These are phyloP conservation scores for Lumnitzera littorea DNA, from an alignment of 345 rosid species.

Conservation along the genomic window DNA sequence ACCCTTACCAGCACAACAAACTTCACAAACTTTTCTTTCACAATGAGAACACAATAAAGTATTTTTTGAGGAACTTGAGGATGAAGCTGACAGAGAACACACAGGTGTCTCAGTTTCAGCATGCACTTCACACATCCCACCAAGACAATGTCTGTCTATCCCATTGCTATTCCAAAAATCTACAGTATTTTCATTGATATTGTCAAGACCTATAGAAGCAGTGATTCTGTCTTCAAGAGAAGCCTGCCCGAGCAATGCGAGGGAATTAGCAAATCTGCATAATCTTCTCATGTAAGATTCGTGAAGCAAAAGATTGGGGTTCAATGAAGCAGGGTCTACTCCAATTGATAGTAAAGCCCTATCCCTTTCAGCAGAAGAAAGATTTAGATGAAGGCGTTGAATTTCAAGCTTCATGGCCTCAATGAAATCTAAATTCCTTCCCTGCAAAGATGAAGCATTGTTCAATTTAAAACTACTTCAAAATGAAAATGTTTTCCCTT, in stretches of 20 bases:
- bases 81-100: slow-evolving; percentile 25
- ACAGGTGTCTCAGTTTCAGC: slow-evolving; percentile 43
- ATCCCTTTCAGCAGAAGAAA: slow-evolving; percentile 97
- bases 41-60: slow-evolving; percentile 61
- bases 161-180: slow-evolving; percentile 80
- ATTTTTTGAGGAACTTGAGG: slow-evolving; percentile 32
- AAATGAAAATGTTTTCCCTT: neutral
- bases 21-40: slow-evolving; percentile 64
- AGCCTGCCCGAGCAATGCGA: slow-evolving; percentile 81
- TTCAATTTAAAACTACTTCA: neutral
- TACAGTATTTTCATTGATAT: slow-evolving; percentile 39
- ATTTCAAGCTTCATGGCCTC: slow-evolving; percentile 92
- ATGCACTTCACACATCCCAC: slow-evolving; percentile 58
- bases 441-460: slow-evolving; percentile 34
- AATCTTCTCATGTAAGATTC: slow-evolving; percentile 67
- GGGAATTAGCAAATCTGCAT: slow-evolving; percentile 56
- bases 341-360: slow-evolving; percentile 84
- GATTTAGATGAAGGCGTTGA: slow-evolving; percentile 74
- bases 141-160: slow-evolving; percentile 57
- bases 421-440: slow-evolving; percentile 47
- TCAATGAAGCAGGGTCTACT: slow-evolving; percentile 87
- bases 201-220: slow-evolving; percentile 71
- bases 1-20: slow-evolving; percentile 90
- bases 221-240: slow-evolving; percentile 73
- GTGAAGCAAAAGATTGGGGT: slow-evolving; percentile 69